These are phyloP conservation scores for Trichoderma sp. DNA, from an alignment of 2,329 filamentous ascomycete genomes.

Conservation along the genomic window DNA sequence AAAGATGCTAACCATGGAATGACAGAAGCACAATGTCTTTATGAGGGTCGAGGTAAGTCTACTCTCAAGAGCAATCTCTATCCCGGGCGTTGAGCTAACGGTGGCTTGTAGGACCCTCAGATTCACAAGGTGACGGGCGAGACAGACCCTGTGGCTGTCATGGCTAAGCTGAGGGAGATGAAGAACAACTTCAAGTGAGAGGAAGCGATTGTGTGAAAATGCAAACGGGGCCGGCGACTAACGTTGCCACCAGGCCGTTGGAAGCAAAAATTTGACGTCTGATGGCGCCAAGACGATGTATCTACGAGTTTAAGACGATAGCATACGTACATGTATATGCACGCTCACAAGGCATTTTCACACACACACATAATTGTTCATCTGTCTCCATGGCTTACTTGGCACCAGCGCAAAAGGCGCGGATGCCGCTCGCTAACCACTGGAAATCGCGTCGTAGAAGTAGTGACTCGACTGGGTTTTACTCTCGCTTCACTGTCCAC, in stretches of 20 bases:
- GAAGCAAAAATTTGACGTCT: conserved; percentile 21
- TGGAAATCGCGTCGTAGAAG: conserved; percentile 29
- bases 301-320: not conserved
- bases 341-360: not conserved
- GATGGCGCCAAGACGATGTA: not conserved
- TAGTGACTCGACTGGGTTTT: conserved; percentile 35
- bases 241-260: conserved; percentile 27
- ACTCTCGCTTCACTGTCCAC: conserved; percentile 68
- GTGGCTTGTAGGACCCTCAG: conserved; percentile 61
- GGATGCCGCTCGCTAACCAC: conserved; percentile 31
- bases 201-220: not conserved
- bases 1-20: not conserved
- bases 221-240: not conserved
- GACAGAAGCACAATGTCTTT: conserved; percentile 87
- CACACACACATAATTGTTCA: not conserved
- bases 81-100: not conserved
- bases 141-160: conserved; percentile 76
- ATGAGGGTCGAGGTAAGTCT: conserved; percentile 75
- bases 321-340: not conserved
- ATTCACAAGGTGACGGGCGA: conserved; percentile 82
- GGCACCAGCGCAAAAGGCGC: conserved; percentile 28
- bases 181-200: conserved; percentile 74
- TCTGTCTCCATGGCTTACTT: conserved; percentile 39
- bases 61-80: not conserved
- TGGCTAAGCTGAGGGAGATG: conserved; percentile 81